Evolutionary conservation across 495 filamentous ascomycete species (phyloP).

Genomic region (Aspergillus biplanus): DNA sequence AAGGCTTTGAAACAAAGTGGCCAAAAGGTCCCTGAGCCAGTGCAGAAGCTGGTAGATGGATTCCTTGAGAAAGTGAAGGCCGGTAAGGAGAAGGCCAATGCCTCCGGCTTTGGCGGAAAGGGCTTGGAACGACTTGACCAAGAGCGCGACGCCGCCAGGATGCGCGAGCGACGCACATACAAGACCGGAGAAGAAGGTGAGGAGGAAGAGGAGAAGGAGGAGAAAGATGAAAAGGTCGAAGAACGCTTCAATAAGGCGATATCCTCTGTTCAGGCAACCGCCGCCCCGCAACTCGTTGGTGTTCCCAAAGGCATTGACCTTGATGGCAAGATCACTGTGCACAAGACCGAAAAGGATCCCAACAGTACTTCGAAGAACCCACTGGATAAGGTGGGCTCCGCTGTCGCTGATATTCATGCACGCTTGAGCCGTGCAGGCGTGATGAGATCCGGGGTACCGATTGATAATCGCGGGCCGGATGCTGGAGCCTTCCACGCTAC

Average conservation of each 20-base stretch:
- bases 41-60: conserved; percentile 64
- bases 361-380: conserved; percentile 63
- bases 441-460: conserved; percentile 87
- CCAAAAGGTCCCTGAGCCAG: conserved; percentile 73
- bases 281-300: conserved; percentile 46
- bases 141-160: conserved; percentile 82
- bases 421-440: conserved; percentile 85
- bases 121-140: conserved; percentile 89
- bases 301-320: conserved; percentile 69
- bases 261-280: conserved; percentile 62
- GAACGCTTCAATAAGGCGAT: conserved; percentile 69
- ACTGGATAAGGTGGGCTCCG: conserved; percentile 81
- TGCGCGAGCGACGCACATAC: conserved; percentile 83
- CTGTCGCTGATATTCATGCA: conserved; percentile 83
- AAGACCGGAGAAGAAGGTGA: conserved; percentile 90
- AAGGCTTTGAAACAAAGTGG: conserved; percentile 94
- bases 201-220: conserved; percentile 80
- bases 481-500: conserved; percentile 97
- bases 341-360: conserved; percentile 67
- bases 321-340: conserved; percentile 78
- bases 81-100: conserved; percentile 83
- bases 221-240: conserved; percentile 57
- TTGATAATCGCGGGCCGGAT: conserved; percentile 98
- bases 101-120: conserved; percentile 90
- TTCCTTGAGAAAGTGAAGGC: conserved; percentile 90